phyloP scores from a whole-genome alignment of 257 asterid genomes.

The Voacanga thouarsii region DNA sequence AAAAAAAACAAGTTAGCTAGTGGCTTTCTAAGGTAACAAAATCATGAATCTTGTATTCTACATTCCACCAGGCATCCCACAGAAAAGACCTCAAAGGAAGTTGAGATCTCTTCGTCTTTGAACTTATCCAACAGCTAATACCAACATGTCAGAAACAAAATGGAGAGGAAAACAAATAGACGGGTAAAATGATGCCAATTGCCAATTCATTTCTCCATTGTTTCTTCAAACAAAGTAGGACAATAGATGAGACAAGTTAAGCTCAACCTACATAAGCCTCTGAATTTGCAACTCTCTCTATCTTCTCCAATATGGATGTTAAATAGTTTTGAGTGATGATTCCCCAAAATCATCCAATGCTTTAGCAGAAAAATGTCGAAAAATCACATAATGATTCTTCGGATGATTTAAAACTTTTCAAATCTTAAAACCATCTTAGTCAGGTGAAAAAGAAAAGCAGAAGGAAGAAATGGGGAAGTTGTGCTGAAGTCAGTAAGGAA shows the following conservation, averaged over 20 bases:
- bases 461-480: neutral
- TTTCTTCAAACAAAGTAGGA: neutral
- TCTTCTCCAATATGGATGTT: neutral
- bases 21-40: neutral
- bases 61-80: neutral
- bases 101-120: too few species aligned
- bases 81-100: neutral
- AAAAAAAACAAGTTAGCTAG: neutral
- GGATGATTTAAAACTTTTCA: neutral
- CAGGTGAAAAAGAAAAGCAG: neutral
- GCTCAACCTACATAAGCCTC: neutral
- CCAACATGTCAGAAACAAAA: neutral
- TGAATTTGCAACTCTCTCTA: constrained; percentile 2
- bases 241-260: neutral
- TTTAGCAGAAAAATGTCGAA: neutral
- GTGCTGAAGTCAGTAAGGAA: neutral
- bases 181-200: neutral
- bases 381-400: neutral
- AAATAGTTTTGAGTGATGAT: neutral
- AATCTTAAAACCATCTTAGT: neutral
- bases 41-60: too few species aligned
- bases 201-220: neutral
- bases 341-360: neutral
- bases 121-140: neutral
- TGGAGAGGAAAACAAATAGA: neutral